phyloP scores from a whole-genome alignment of 805 yeast species.

The Maudiozyma serrabonitensis region DNA sequence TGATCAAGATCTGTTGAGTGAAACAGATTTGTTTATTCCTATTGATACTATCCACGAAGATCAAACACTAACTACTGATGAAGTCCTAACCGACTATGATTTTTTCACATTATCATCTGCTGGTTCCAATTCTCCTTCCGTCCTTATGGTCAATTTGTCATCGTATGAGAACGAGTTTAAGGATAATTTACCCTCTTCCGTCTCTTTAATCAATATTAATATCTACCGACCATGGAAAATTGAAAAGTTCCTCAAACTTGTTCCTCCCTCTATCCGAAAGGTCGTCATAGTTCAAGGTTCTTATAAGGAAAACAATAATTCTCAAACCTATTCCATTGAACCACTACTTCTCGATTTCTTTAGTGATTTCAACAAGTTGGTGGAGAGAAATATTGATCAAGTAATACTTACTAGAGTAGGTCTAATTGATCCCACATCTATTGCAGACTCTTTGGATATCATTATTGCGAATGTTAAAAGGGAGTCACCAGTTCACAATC shows the following conservation, averaged over 20 bases:
- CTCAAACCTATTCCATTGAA: constrained; percentile 36
- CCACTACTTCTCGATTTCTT: constrained; percentile 72
- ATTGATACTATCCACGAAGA: not conserved
- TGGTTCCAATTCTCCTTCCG: not conserved
- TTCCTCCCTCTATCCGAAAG: constrained; percentile 47
- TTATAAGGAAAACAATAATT: constrained; percentile 5
- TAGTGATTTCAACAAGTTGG: constrained; percentile 41
- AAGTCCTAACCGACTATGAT: not conserved
- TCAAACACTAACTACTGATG: not conserved
- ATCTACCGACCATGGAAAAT: constrained; percentile 68
- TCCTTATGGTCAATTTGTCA: constrained; percentile 47
- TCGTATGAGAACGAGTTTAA: constrained; percentile 38
- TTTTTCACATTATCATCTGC: not conserved
- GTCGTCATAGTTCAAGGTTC: constrained; percentile 65
- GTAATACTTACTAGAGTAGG: constrained; percentile 45
- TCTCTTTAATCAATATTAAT: constrained; percentile 43
- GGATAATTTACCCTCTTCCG: constrained; percentile 26
- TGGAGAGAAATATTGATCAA: constrained; percentile 38
- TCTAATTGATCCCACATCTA: constrained; percentile 7
- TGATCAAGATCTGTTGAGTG: not conserved
- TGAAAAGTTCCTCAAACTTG: constrained; percentile 34
- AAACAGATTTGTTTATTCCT: not conserved
- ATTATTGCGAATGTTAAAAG: constrained; percentile 42
- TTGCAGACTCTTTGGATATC: constrained; percentile 34
- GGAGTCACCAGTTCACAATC: constrained; percentile 49